Conservation (phyloP, 306 rosid species). For the Cucurbita ficifolia region DNA sequence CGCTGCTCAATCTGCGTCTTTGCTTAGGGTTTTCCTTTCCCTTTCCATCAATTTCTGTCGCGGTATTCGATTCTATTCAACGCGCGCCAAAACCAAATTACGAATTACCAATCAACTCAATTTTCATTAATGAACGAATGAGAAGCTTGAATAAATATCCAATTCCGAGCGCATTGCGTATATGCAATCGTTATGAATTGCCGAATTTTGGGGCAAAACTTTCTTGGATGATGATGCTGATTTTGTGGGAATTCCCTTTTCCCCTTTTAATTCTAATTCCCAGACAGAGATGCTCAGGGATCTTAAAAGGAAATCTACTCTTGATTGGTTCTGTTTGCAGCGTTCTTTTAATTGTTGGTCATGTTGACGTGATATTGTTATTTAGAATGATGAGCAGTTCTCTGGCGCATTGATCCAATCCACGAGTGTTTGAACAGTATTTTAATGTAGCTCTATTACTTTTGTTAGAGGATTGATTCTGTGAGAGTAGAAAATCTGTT, state of each 20-base stretch:
- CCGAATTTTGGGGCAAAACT: not conserved
- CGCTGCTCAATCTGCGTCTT: not conserved
- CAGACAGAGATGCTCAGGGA: not conserved
- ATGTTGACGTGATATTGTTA: not conserved
- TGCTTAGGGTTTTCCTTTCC: not conserved
- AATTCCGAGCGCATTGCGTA: not conserved
- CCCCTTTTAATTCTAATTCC: not conserved
- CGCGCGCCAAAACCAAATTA: not conserved
- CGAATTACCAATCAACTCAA: not conserved
- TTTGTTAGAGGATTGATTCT: not conserved
- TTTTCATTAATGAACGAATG: no score
- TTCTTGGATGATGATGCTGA: not conserved
- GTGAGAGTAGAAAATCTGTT: not conserved
- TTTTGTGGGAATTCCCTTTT: not conserved
- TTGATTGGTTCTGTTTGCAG: not conserved
- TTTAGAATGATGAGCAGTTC: not conserved
- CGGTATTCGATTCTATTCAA: not conserved
- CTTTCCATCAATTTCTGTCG: not conserved
- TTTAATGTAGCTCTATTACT: not conserved
- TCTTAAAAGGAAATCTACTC: not conserved
- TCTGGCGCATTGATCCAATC: not conserved
- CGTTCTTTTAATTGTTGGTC: not conserved
- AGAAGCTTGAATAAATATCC: no score
- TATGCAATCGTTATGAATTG: not conserved
- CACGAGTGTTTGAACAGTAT: not conserved